Evolutionary conservation across 2,329 filamentous ascomycete species (phyloP), one percentile per base, ranked within the genome.

Genomic region (Pseudocercospora pini-densiflorae): DNA sequence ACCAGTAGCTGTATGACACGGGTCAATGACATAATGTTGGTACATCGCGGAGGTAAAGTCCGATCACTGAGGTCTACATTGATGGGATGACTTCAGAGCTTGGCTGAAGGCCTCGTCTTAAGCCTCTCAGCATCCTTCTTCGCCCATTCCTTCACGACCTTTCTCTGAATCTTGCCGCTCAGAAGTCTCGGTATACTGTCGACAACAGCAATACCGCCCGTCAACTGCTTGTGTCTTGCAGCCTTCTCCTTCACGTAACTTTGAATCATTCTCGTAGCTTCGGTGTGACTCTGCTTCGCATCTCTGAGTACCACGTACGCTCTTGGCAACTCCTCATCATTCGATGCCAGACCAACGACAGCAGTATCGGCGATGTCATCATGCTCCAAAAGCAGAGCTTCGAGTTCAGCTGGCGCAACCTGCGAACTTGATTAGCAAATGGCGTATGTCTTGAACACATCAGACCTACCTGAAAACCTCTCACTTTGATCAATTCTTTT

Each of bases 351-450:
- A 16, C 86, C 85, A 1, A 87, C 84, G 0, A 83, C 84, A 4
- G 85, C 86, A 6, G 85, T 85, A 70, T 88, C 85, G 3, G 82
- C 82, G 23, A 88, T 72, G 53, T 83, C 77, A n/a, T 84, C 79
- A 55, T 85, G 81, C 67, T 85, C 81, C 0, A 86, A 74, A 0
- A 87, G 77, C 0, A 82, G 80, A 73, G 27, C 73, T 65, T 75
- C 73, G 1, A 75, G 72, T 62, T 75, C 73, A 2, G 72, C 70
- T 3, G 73, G 73, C 12, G 73, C 73, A 33, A 75, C 73, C 23
- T 53, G n/a, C n/a, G n/a, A n/a, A n/a, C n/a, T n/a, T n/a, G n/a
- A n/a, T n/a, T n/a, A n/a, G n/a, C n/a, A n/a, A n/a, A n/a, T n/a
- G n/a, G n/a, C n/a, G 29, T 31, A 36, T 10, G 33, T 1, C 33